Conservation (phyloP, 495 filamentous ascomycete species). For the Cladorrhinum samala region DNA sequence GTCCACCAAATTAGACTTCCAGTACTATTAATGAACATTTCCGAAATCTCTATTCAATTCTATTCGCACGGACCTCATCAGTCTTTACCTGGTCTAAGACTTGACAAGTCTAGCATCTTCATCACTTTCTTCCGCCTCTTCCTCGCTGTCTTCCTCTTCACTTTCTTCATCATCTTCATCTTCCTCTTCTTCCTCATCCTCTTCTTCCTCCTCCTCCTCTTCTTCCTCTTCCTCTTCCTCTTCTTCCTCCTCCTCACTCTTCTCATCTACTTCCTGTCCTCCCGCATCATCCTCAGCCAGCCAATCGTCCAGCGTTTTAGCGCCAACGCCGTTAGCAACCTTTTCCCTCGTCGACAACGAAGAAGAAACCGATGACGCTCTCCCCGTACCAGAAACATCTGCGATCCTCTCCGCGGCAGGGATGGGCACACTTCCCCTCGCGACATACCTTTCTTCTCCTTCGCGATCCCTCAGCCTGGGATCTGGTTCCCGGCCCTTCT, state of each 20-base stretch:
- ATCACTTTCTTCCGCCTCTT: conserved; percentile 43
- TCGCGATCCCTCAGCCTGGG: conserved; percentile 57
- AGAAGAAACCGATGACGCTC: conserved; percentile 29
- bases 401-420: conserved; percentile 65
- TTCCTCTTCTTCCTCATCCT: conserved; percentile 45
- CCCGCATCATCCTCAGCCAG: conserved; percentile 61
- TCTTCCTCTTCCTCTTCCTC: conserved; percentile 44
- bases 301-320: conserved; percentile 86
- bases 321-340: conserved; percentile 42
- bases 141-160: conserved; percentile 40
- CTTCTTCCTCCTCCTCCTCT: conserved; percentile 48
- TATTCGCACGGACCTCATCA: background rate
- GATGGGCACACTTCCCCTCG: conserved; percentile 33
- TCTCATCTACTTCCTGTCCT: conserved; percentile 30
- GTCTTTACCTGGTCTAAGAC: background rate
- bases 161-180: conserved; percentile 33
- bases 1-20: too few species aligned
- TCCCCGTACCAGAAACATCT: conserved; percentile 42
- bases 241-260: conserved; percentile 34
- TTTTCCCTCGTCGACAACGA: conserved; percentile 54
- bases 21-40: too few species aligned
- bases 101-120: conserved; percentile 32
- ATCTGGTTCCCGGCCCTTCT: conserved; percentile 72
- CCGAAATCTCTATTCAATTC: background rate
- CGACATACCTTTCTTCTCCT: conserved; percentile 27